Evolutionary conservation across 2,329 filamentous ascomycete species (phyloP).

Genomic region (Aspergillus tubingensis): DNA sequence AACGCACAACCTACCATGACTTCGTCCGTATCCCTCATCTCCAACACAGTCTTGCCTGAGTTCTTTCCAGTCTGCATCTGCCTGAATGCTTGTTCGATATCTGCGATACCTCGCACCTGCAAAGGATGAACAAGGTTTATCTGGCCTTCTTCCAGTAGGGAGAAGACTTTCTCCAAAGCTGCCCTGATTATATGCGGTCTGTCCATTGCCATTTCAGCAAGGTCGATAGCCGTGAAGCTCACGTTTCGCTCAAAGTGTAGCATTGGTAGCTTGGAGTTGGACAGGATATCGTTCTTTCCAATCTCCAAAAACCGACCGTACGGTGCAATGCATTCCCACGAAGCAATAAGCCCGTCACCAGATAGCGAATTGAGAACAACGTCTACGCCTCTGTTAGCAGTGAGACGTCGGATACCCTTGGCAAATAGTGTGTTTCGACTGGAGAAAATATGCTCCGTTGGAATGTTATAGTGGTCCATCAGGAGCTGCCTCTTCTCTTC

Average conservation of each 20-base stretch:
- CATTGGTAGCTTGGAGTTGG: slow-evolving; percentile 17
- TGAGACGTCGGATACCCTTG: slow-evolving; percentile 21
- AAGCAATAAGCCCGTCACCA: slow-evolving; percentile 28
- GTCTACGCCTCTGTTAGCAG: slow-evolving; percentile 25
- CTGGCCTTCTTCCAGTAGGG: slow-evolving; percentile 14
- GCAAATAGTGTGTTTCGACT: slow-evolving; percentile 29
- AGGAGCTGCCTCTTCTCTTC: slow-evolving; percentile 29
- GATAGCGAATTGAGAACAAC: slow-evolving; percentile 30
- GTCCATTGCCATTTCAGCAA: slow-evolving; percentile 8
- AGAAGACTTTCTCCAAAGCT: slow-evolving; percentile 3
- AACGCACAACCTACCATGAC: slow-evolving; percentile 1
- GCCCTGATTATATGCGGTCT: neutral
- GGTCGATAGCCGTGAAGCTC: slow-evolving; percentile 11
- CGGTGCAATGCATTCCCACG: slow-evolving; percentile 29
- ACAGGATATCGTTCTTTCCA: slow-evolving; percentile 11
- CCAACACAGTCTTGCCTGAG: slow-evolving; percentile 42
- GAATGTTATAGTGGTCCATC: slow-evolving; percentile 23
- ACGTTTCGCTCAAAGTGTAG: slow-evolving; percentile 9
- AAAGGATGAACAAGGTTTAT: slow-evolving; percentile 34
- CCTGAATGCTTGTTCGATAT: slow-evolving; percentile 31
- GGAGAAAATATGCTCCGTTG: slow-evolving; percentile 27
- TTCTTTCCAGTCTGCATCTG: slow-evolving; percentile 39
- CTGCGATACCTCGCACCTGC: slow-evolving; percentile 26
- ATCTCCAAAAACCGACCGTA: slow-evolving; percentile 29
- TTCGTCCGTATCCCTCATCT: slow-evolving; percentile 7